These are phyloP conservation scores for Brassica rapa DNA, from an alignment of 345 rosid species.

Conservation along the genomic window DNA sequence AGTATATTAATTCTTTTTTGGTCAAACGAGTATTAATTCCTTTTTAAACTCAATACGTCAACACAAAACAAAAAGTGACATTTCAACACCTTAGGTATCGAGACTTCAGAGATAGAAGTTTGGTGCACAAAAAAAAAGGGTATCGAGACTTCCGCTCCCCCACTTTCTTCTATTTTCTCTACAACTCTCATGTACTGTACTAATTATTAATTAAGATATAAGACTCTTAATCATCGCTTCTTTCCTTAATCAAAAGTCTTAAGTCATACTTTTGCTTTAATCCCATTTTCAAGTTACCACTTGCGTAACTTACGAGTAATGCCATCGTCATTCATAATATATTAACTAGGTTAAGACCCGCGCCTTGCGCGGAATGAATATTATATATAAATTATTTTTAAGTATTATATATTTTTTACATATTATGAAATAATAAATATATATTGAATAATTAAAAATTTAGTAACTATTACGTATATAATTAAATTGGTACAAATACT, in stretches of 20 bases:
- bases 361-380: too few species aligned
- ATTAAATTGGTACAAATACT: too few species aligned
- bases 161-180: constrained; percentile 18
- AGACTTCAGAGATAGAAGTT: constrained; percentile 4
- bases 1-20: too few species aligned
- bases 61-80: constrained; percentile 22
- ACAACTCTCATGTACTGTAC: constrained; percentile 1
- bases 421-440: too few species aligned
- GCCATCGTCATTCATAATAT: constrained; percentile 34
- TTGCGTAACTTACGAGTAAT: constrained; percentile 42
- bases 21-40: too few species aligned
- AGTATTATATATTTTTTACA: too few species aligned
- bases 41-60: background rate
- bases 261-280: constrained; percentile 32
- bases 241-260: constrained; percentile 24
- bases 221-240: constrained; percentile 22
- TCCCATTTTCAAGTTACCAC: constrained; percentile 34
- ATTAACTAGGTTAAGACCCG: too few species aligned
- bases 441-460: too few species aligned
- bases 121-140: background rate
- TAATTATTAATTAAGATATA: constrained; percentile 20
- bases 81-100: constrained; percentile 26
- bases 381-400: too few species aligned
- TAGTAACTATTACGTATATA: too few species aligned
- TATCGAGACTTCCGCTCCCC: constrained; percentile 26